Evolutionary conservation across 1,139 yeast species (phyloP), one percentile per base, ranked within the genome.

Genomic region (Blastobotrys ciferrii): DNA sequence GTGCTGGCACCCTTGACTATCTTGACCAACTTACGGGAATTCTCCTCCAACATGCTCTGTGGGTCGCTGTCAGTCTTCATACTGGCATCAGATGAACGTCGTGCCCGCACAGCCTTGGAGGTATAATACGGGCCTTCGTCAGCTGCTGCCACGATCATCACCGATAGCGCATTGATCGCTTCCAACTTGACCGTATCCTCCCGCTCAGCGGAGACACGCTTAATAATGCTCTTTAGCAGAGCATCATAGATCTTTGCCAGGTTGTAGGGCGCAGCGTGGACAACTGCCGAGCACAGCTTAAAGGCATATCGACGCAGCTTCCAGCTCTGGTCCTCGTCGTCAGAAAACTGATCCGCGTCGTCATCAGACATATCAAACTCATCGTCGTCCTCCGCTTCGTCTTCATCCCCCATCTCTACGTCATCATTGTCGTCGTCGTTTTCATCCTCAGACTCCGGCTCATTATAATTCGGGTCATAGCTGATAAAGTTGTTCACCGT

Each of bases 301-400:
- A 80, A 75, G 0, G 88, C 70, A 49, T 75, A 76, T 38, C 79
- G 72, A 51, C 95, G 72, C 32, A 87, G 64, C 56, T 81, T 82
- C 87, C 94, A 84, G 1, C 87, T 78, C 25, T 81, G 79, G 57
- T 84, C 89, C 46, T 80, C 81, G 36, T 72, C 75, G 39, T 75
- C 80, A 9, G 70, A 63, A 41, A 73, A 74, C 41, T 73, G 80
- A n/a, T 73, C 80, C 12, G 74, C 79, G 60, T 71, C 61, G 13
- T 60, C 63, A 35, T 53, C 61, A 3, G 57, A 64, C 12, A 53
- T 62, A 20, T 58, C 67, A 13, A 62, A 66, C 37, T 61, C 69
- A 4, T 58, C 64, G 3, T 58, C 66, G 6, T 61, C 64, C 14
- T 36, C 40, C 40, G n/a, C 19, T 9, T 17, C 40, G 17, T 38